phyloP scores from a whole-genome alignment of 257 asterid species.

The Gynochthodes officinalis region DNA sequence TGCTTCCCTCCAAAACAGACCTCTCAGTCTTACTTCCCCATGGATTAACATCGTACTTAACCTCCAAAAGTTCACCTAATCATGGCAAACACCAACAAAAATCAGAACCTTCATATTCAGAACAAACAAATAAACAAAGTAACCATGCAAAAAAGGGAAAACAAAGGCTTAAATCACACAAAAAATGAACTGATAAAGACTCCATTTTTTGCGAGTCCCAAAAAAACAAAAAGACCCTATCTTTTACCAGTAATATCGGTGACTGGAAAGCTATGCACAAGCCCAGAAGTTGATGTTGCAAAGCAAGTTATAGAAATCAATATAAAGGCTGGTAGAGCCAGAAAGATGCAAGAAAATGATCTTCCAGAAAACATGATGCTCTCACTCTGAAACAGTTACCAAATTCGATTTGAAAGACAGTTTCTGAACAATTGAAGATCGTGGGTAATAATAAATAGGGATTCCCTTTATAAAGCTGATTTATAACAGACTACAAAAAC shows the following conservation, averaged over 20 bases:
- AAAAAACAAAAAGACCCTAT: no score
- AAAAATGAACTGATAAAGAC: neutral
- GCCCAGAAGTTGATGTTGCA: conserved; percentile 5
- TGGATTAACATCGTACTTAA: conserved; percentile 31
- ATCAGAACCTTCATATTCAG: no score
- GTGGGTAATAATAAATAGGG: neutral
- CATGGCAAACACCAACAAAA: neutral
- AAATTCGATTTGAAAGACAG: neutral
- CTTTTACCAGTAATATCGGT: conserved; percentile 14
- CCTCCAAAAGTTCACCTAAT: conserved; percentile 34
- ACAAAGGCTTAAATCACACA: neutral
- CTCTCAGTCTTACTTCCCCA: conserved; percentile 33
- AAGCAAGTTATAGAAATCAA: neutral
- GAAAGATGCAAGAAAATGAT: neutral
- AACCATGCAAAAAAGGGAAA: neutral
- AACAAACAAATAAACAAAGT: neutral
- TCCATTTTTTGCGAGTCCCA: no score
- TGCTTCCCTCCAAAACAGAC: conserved; percentile 37
- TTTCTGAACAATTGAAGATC: neutral
- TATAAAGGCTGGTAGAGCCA: neutral
- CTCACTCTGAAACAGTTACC: neutral
- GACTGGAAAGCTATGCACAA: neutral
- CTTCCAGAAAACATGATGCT: neutral
- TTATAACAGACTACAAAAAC: neutral
- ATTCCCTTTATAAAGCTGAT: neutral